Evolutionary conservation across 78 protist species (phyloP).

Genomic region (Fonticula alba): DNA sequence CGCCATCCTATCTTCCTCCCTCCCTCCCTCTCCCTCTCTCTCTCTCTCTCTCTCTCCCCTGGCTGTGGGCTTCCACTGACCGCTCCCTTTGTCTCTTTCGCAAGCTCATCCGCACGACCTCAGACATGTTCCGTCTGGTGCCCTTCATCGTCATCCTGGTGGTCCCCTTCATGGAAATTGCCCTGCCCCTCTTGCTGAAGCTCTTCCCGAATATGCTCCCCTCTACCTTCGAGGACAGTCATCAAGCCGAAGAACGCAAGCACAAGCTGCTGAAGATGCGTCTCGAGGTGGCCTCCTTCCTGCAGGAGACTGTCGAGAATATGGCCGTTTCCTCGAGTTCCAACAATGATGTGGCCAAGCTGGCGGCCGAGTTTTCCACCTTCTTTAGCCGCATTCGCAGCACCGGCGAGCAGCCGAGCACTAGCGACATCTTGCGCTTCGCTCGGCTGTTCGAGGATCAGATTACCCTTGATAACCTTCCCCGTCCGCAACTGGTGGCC

Average conservation of each 20-base stretch:
- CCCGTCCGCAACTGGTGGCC: conserved; percentile 39
- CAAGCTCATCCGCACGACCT: conserved; percentile 22
- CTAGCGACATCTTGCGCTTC: conserved; percentile 31
- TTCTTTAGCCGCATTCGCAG: not conserved
- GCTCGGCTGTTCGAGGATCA: conserved; percentile 51
- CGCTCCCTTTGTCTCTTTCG: not conserved
- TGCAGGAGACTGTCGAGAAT: conserved; percentile 30
- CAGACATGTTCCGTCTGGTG: conserved; percentile 35
- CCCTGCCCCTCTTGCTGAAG: conserved; percentile 29
- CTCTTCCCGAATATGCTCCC: conserved; percentile 53
- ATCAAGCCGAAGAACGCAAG: conserved; percentile 23
- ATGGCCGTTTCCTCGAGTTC: no score
- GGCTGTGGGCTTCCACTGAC: no score
- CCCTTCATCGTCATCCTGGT: conserved; percentile 37
- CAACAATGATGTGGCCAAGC: no score
- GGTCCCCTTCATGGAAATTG: conserved; percentile 34
- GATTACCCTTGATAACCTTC: conserved; percentile 56
- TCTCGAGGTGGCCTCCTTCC: conserved; percentile 31
- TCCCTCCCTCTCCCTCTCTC: no score
- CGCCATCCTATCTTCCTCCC: no score
- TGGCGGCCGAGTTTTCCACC: no score
- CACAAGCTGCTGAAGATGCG: conserved; percentile 18
- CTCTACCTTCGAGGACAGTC: conserved; percentile 14
- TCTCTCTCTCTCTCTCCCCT: no score
- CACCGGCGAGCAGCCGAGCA: conserved; percentile 24